Conservation (phyloP, 257 asterid genomes). For the Mitragyna speciosa region DNA sequence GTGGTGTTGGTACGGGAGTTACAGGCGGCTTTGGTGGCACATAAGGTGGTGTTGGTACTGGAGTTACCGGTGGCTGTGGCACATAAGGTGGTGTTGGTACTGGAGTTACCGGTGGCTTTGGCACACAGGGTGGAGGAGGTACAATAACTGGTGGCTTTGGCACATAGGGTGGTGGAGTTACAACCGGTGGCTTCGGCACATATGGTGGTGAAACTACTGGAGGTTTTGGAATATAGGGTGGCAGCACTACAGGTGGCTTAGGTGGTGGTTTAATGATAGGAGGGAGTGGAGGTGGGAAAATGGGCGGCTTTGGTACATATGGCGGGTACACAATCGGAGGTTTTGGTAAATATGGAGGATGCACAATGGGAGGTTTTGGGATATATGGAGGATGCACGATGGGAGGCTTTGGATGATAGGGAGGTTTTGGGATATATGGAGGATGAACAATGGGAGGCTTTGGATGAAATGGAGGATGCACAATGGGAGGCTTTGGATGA, state of each 20-base stretch:
- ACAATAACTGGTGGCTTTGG: constrained; percentile 22
- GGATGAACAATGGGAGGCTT: constrained; percentile 30
- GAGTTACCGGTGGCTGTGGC: not conserved
- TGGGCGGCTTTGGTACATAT: no score
- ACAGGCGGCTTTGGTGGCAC: constrained; percentile 28
- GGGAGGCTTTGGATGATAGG: constrained; percentile 20
- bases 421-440: constrained; percentile 30
- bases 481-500: constrained; percentile 26
- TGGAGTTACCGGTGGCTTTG: not conserved
- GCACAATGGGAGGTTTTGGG: constrained; percentile 5
- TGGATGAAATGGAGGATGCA: constrained; percentile 13
- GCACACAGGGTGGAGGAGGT: constrained; percentile 27
- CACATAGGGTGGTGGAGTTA: constrained; percentile 24
- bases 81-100: constrained; percentile 27
- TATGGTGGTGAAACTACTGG: constrained; percentile 1
- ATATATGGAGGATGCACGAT: constrained; percentile 25
- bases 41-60: constrained; percentile 6
- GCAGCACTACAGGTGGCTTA: constrained; percentile 15
- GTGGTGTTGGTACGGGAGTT: constrained; percentile 27
- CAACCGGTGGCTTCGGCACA: constrained; percentile 36
- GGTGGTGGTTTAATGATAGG: constrained; percentile 25
- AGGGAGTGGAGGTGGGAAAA: constrained; percentile 28
- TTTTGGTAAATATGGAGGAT: no score
- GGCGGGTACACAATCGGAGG: no score
- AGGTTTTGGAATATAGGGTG: no score